Percentiles rank a stretch among this genome's conserved stretches.
Evolutionary conservation across 306 rosid species (phyloP).

Genomic region (Adenanthera pavonina): DNA sequence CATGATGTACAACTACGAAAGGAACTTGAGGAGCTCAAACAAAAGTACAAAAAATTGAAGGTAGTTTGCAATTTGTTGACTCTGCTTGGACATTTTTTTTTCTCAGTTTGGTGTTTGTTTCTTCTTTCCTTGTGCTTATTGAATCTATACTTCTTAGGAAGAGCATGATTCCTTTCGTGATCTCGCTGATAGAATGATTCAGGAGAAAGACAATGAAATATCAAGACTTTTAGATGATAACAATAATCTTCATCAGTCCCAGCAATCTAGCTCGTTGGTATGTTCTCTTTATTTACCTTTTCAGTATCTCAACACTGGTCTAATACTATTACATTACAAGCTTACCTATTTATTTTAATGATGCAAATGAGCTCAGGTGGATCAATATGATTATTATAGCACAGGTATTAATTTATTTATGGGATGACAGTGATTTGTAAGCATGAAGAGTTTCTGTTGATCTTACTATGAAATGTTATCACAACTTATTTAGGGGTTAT

Average conservation of each 20-base stretch:
- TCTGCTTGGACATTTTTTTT: slow-evolving; percentile 30
- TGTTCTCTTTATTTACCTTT: slow-evolving; percentile 39
- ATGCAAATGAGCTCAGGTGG: slow-evolving; percentile 61
- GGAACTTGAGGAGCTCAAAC: slow-evolving; percentile 87
- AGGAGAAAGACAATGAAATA: slow-evolving; percentile 89
- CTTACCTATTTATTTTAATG: slow-evolving; percentile 40
- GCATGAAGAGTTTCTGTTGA: slow-evolving; percentile 33
- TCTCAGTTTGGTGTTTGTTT: slow-evolving; percentile 9
- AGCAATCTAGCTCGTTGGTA: slow-evolving; percentile 77
- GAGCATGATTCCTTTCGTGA: slow-evolving; percentile 87
- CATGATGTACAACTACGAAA: slow-evolving; percentile 56
- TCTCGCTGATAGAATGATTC: slow-evolving; percentile 94
- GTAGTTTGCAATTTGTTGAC: slow-evolving; percentile 46
- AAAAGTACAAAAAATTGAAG: slow-evolving; percentile 73
- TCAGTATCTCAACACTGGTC: slow-evolving; percentile 30
- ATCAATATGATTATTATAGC: slow-evolving; percentile 53
- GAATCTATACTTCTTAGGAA: slow-evolving; percentile 59
- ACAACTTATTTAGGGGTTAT: slow-evolving; percentile 31
- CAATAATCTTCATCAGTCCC: slow-evolving; percentile 72
- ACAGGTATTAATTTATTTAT: slow-evolving; percentile 61
- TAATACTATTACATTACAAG: slow-evolving; percentile 28
- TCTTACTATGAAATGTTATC: slow-evolving; percentile 22
- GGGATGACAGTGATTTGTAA: slow-evolving; percentile 26
- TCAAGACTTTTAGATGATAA: slow-evolving; percentile 81
- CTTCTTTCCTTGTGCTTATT: slow-evolving; percentile 40